Evolutionary conservation across 768 basidiomycete genomes (phyloP).

Genomic region (Hygrophoropsis aurantiaca): DNA sequence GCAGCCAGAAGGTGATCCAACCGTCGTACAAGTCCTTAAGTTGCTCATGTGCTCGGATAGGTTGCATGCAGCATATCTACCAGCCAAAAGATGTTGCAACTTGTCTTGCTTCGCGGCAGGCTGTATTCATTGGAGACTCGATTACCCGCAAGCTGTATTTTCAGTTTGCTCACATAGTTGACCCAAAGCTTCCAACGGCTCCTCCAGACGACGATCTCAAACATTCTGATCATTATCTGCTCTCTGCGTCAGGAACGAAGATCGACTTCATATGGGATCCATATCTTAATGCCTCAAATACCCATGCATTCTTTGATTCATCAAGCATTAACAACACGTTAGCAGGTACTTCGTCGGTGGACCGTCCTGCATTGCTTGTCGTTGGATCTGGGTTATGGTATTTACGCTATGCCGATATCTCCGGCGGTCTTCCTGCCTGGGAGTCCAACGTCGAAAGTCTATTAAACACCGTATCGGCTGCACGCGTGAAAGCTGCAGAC

Average conservation of each 20-base stretch:
- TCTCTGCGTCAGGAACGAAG: slow-evolving; percentile 43
- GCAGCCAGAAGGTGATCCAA: slow-evolving; percentile 76
- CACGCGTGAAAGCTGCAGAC: slow-evolving; percentile 55
- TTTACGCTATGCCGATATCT: slow-evolving; percentile 67
- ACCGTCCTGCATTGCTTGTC: slow-evolving; percentile 66
- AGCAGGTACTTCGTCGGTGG: slow-evolving; percentile 4
- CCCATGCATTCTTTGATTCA: slow-evolving; percentile 42
- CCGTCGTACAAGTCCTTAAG: slow-evolving; percentile 2
- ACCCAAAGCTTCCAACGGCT: slow-evolving; percentile 51
- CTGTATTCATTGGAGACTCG: slow-evolving; percentile 86
- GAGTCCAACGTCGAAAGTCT: slow-evolving; percentile 68
- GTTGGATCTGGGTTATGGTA: slow-evolving; percentile 91
- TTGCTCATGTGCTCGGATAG: slow-evolving; percentile 37
- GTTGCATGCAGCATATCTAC: slow-evolving; percentile 79
- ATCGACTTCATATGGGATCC: slow-evolving; percentile 84
- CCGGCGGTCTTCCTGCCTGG: slow-evolving; percentile 80
- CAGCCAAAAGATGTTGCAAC: slow-evolving; percentile 47
- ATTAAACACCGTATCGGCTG: slow-evolving; percentile 48
- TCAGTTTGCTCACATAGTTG: slow-evolving; percentile 62
- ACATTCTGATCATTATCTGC: slow-evolving; percentile 62
- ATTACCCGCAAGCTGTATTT: slow-evolving; percentile 80
- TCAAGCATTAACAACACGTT: neutral
- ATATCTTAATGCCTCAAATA: slow-evolving; percentile 70
- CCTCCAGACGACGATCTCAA: slow-evolving; percentile 60
- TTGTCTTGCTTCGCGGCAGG: slow-evolving; percentile 58